phyloP scores from a whole-genome alignment of 2,329 filamentous ascomycete species.

The Aspergillus melleus region DNA sequence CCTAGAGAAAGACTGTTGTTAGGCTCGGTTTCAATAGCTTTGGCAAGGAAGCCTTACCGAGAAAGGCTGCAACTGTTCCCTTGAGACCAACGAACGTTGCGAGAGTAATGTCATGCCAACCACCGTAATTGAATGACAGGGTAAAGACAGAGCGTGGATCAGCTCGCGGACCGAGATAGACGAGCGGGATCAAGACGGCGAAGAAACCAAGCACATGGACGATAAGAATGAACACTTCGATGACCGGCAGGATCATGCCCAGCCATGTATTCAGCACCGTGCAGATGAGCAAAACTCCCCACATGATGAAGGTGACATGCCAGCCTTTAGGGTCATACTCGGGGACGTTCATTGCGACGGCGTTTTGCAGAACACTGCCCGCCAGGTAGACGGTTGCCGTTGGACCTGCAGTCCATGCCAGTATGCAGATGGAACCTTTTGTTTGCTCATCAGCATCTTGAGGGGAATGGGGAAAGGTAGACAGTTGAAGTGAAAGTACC shows the following conservation, averaged over 20 bases:
- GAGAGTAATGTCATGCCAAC: slow-evolving; percentile 22
- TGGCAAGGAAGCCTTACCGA: slow-evolving; percentile 5
- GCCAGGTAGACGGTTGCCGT: slow-evolving; percentile 6
- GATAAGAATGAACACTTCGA: slow-evolving; percentile 51
- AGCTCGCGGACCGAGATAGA: slow-evolving; percentile 42
- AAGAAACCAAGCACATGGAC: slow-evolving; percentile 55
- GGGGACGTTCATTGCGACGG: slow-evolving; percentile 17
- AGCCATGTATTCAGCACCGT: slow-evolving; percentile 43
- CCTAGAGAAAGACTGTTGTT: background rate
- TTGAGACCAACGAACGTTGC: slow-evolving; percentile 27
- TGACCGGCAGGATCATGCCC: slow-evolving; percentile 43
- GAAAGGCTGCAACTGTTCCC: slow-evolving; percentile 23
- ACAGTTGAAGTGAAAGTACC: slow-evolving; percentile 14
- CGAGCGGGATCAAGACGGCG: slow-evolving; percentile 51
- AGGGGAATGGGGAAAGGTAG: background rate
- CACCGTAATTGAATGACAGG: slow-evolving; percentile 23
- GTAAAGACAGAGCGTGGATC: slow-evolving; percentile 20
- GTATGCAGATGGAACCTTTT: background rate
- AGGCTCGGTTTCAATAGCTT: background rate
- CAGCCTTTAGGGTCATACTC: slow-evolving; percentile 42
- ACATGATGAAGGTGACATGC: slow-evolving; percentile 46
- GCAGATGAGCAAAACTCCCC: slow-evolving; percentile 40
- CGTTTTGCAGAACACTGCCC: slow-evolving; percentile 4
- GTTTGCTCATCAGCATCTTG: background rate
- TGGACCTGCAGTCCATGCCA: background rate